Base-by-base conservation (phyloP, 2,329 filamentous ascomycete genomes). In the Pseudocercospora cruenta region DNA sequence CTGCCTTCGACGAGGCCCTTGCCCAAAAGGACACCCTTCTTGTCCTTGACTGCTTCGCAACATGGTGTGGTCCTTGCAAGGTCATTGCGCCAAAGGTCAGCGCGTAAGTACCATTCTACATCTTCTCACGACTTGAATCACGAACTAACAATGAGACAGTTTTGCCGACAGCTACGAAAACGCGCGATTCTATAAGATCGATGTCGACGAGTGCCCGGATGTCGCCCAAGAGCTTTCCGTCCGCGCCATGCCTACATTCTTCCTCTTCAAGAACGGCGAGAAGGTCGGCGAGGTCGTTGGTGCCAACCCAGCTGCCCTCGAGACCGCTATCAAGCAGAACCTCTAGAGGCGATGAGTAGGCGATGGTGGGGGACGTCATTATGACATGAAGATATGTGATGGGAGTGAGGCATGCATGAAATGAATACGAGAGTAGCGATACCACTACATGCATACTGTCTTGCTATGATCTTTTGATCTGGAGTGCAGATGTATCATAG, bases 51-150 rank as follows among this genome's bases (percentile, higher is more conserved):
- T 93, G 88, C 83, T 93, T 91, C 80, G 94, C 94, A 64, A 88
- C 84, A 69, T 97, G 94, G 94, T 98, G 94, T 84, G 93, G 93
- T 67, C 94, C 94, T 67, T 98, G 94, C 90, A 97, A 94, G 85
- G 86, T 89, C 74, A 95, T 97, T 75, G 88, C 93, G 19, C 94
- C 94, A 66, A 80, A 88, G 69, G 83, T 97, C 65, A 89, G 86
- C 90, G 65, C 67, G 72, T 71, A 58, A 61, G 28, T 43, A 53
- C 49, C 36, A 22, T 33, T 39, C 14, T 2, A 16, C 14, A 14
- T 59, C 51, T 45, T 2, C 26, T n/a, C 22, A 26, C n/a, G 16
- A 67, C 60, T 51, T 22, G 64, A 68, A 65, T 72, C 58, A 55
- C 22, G 12, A 24, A 28, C 49, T 33, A 19, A 67, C 36, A 28